A percentile compares a stretch with the other conserved stretches of the same genome.
phyloP scores from a whole-genome alignment of 2,329 filamentous ascomycete genomes.

The Xylariomycetidae sp. region DNA sequence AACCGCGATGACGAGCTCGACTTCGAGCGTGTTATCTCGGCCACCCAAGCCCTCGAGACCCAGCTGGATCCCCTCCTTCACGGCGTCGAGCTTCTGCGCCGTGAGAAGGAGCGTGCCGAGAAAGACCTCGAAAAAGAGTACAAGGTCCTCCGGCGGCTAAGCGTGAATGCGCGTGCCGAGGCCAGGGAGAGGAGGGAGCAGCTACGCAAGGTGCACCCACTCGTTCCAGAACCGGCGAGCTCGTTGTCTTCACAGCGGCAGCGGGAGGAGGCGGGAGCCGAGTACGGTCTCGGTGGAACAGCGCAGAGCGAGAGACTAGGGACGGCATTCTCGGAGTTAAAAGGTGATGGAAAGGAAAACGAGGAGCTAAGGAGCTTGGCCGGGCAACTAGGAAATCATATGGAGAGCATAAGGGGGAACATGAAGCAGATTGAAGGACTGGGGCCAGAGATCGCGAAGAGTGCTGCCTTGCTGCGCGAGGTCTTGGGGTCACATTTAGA shows the following conservation, averaged over 20 bases:
- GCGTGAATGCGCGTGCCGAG: slow-evolving; percentile 53
- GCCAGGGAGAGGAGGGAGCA: slow-evolving; percentile 45
- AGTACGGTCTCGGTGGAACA: slow-evolving; percentile 14
- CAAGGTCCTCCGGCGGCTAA: slow-evolving; percentile 43
- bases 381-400: slow-evolving; percentile 47
- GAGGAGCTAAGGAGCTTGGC: slow-evolving; percentile 41
- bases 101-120: slow-evolving; percentile 55
- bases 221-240: slow-evolving; percentile 36
- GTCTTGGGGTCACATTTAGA: slow-evolving; percentile 43
- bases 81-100: slow-evolving; percentile 54
- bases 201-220: slow-evolving; percentile 43
- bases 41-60: slow-evolving; percentile 50
- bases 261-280: slow-evolving; percentile 13
- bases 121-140: slow-evolving; percentile 52
- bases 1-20: slow-evolving; percentile 57
- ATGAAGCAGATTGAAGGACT: slow-evolving; percentile 50
- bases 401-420: slow-evolving; percentile 53
- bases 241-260: neutral
- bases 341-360: slow-evolving; percentile 31
- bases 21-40: slow-evolving; percentile 60
- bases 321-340: slow-evolving; percentile 19
- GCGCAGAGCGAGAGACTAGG: no score
- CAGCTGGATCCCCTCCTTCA: slow-evolving; percentile 60
- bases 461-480: slow-evolving; percentile 44
- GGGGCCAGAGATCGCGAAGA: slow-evolving; percentile 42